Evolutionary conservation across 257 asterid species (phyloP).

Genomic region (Lycium barbarum): DNA sequence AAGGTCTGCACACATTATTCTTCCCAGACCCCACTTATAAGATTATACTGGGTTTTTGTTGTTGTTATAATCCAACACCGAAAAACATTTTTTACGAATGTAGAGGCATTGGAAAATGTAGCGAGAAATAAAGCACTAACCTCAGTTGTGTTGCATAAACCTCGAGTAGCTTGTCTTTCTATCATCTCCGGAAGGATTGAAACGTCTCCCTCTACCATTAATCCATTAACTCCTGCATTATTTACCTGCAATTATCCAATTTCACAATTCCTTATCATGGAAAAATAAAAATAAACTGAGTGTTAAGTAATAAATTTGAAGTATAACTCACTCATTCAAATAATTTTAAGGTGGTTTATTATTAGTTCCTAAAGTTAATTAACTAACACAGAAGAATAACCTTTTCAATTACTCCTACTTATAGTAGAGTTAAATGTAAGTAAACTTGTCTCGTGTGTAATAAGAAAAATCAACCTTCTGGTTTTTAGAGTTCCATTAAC

Average conservation of each 20-base stretch:
- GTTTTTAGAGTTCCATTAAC: neutral
- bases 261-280: neutral
- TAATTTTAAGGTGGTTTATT: neutral
- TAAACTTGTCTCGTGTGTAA: neutral
- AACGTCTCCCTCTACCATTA: slow-evolving; percentile 37
- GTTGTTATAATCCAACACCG: too few species aligned
- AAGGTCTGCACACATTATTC: too few species aligned
- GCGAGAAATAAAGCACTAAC: neutral
- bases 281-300: neutral
- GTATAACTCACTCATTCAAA: neutral
- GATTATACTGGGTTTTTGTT: too few species aligned
- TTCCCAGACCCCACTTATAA: too few species aligned
- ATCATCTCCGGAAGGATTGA: slow-evolving; percentile 20
- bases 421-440: neutral
- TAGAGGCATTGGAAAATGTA: too few species aligned
- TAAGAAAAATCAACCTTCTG: neutral
- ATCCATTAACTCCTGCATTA: slow-evolving; percentile 40
- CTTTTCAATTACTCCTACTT: neutral
- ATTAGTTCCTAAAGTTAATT: neutral
- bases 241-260: slow-evolving; percentile 36
- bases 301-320: neutral
- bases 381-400: neutral
- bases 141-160: neutral
- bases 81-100: too few species aligned
- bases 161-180: neutral